phyloP scores from a whole-genome alignment of 2,329 filamentous ascomycete species.

The Rhynchosporium agropyri region DNA sequence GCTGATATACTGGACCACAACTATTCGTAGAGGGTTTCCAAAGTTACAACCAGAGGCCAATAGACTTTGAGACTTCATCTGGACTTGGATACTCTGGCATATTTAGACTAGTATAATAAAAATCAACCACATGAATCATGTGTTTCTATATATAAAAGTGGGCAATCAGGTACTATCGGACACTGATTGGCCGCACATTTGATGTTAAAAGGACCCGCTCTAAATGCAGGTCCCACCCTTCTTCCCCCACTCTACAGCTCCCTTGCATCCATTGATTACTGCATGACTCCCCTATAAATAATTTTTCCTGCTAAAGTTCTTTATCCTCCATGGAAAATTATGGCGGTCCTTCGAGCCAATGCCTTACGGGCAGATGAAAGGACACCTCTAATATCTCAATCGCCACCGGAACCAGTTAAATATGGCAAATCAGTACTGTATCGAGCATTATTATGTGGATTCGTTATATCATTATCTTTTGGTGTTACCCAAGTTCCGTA shows the following conservation, averaged over 20 bases:
- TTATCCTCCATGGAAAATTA: neutral
- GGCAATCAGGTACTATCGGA: neutral
- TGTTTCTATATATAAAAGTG: slow-evolving; percentile 1
- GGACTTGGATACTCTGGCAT: too few relatives aligned
- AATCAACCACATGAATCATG: neutral
- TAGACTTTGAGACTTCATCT: too few relatives aligned
- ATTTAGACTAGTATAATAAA: too few relatives aligned
- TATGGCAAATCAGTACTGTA: slow-evolving; percentile 40
- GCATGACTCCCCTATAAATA: neutral
- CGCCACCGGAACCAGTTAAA: slow-evolving; percentile 17
- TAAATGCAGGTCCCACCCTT: too few relatives aligned
- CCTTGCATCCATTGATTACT: neutral
- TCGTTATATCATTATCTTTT: slow-evolving; percentile 58
- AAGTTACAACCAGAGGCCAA: too few relatives aligned
- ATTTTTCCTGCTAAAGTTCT: neutral
- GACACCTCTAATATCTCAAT: slow-evolving; percentile 24
- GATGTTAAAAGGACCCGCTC: too few relatives aligned
- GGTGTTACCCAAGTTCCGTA: slow-evolving; percentile 52
- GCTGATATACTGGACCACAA: too few relatives aligned
- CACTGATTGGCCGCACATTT: neutral
- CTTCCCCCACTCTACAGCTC: slow-evolving; percentile 8
- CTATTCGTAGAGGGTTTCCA: too few relatives aligned
- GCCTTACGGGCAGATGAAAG: slow-evolving; percentile 21
- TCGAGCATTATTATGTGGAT: slow-evolving; percentile 59
- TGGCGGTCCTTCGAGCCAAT: slow-evolving; percentile 1